These are phyloP conservation scores for Pseudognaphalium luteoalbum DNA, from an alignment of 129 eudicot genomes.

Conservation along the genomic window DNA sequence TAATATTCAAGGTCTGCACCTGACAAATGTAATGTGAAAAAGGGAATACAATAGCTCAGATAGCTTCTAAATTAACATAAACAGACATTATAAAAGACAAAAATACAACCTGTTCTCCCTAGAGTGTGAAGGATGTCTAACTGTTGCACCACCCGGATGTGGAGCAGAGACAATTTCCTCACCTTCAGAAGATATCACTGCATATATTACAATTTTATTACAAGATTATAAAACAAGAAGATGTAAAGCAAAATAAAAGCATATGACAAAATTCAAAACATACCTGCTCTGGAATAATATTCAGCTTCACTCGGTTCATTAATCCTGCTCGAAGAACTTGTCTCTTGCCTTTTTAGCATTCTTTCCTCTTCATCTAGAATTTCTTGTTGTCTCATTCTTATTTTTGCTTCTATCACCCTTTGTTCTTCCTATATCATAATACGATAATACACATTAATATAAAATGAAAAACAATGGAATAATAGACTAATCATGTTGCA, in stretches of 20 bases:
- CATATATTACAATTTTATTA: constrained; percentile 1
- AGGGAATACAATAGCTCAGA: neutral
- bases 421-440: constrained; percentile 75
- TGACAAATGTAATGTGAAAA: neutral
- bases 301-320: constrained; percentile 42
- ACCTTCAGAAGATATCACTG: constrained; percentile 62
- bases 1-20: neutral
- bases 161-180: constrained; percentile 51
- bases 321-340: constrained; percentile 45
- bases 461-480: neutral
- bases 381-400: constrained; percentile 92
- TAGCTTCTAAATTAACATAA: constrained; percentile 12
- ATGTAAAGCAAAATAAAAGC: neutral
- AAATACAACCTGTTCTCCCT: constrained; percentile 64
- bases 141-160: constrained; percentile 32
- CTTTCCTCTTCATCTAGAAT: constrained; percentile 77
- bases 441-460: neutral
- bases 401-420: constrained; percentile 97
- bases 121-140: constrained; percentile 35
- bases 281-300: constrained; percentile 62
- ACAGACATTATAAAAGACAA: neutral
- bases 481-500: neutral
- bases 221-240: neutral
- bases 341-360: constrained; percentile 51
- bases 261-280: neutral